A percentile compares a stretch with the other conserved stretches of the same genome.
These are phyloP conservation scores for Phoma sp. DNA, from an alignment of 2,329 filamentous ascomycete genomes.

Conservation along the genomic window DNA sequence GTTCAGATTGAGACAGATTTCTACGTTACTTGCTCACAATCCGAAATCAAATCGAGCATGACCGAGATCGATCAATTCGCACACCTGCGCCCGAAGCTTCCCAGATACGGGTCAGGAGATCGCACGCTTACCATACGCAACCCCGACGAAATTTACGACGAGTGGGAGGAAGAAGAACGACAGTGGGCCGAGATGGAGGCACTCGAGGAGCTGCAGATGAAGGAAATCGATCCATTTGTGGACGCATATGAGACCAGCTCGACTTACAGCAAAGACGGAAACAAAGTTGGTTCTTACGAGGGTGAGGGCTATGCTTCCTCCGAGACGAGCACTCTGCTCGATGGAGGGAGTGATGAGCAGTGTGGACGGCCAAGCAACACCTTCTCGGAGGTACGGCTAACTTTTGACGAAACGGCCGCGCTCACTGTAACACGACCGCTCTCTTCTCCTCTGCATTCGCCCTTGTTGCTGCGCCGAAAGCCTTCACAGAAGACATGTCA, in stretches of 20 bases:
- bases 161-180: conserved; percentile 28
- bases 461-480: not conserved
- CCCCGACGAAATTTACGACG: conserved; percentile 30
- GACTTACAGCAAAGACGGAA: not conserved
- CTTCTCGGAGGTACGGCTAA: conserved; percentile 11
- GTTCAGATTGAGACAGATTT: conserved; percentile 25
- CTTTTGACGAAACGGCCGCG: conserved; percentile 7
- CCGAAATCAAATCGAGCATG: conserved; percentile 3
- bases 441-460: conserved; percentile 1
- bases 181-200: conserved; percentile 19
- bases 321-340: conserved; percentile 29
- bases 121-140: conserved; percentile 26
- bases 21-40: conserved; percentile 27
- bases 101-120: conserved; percentile 6
- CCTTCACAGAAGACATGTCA: conserved; percentile 14
- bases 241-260: conserved; percentile 7
- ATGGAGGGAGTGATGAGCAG: conserved; percentile 13
- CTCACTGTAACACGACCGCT: conserved; percentile 4
- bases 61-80: conserved; percentile 30
- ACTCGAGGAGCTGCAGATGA: conserved; percentile 9
- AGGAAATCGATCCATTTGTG: conserved; percentile 15
- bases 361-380: not conserved
- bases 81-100: conserved; percentile 24
- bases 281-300: not conserved
- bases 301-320: conserved; percentile 22